A percentile compares a stretch with the other conserved stretches of the same genome.
Conservation (phyloP, 2,329 filamentous ascomycete species). For the Colletotrichum caudatum region DNA sequence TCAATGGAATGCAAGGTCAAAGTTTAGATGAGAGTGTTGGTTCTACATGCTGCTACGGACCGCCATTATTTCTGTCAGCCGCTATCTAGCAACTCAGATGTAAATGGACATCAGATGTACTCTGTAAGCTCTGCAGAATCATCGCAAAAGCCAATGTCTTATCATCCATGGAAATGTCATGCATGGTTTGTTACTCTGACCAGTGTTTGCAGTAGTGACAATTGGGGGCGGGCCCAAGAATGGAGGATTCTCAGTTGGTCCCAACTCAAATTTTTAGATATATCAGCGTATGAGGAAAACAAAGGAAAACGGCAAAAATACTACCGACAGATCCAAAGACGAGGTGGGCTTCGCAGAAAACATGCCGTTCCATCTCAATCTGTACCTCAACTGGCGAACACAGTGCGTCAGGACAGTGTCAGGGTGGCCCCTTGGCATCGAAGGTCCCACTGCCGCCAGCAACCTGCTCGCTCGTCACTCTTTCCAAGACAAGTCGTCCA, state of each 20-base stretch:
- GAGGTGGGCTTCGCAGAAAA: neutral
- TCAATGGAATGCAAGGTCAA: neutral
- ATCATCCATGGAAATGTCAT: neutral
- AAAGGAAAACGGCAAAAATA: neutral
- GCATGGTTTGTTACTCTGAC: neutral
- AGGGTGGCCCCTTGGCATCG: neutral
- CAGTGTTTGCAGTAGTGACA: neutral
- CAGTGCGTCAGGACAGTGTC: constrained; percentile 27
- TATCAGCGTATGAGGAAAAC: neutral
- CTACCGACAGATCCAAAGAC: neutral
- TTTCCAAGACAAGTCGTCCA: neutral
- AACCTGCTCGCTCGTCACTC: neutral
- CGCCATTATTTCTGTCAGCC: neutral
- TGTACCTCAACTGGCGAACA: neutral
- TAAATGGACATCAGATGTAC: neutral
- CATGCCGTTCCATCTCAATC: neutral
- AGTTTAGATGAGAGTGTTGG: neutral
- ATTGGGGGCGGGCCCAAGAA: neutral
- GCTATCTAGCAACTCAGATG: neutral
- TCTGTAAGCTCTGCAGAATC: neutral
- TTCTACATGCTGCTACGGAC: neutral
- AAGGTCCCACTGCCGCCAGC: neutral
- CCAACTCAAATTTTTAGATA: neutral
- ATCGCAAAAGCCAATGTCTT: neutral
- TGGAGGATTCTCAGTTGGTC: neutral